phyloP scores from a whole-genome alignment of 2,329 filamentous ascomycete genomes.

The Fusarium proliferatum region DNA sequence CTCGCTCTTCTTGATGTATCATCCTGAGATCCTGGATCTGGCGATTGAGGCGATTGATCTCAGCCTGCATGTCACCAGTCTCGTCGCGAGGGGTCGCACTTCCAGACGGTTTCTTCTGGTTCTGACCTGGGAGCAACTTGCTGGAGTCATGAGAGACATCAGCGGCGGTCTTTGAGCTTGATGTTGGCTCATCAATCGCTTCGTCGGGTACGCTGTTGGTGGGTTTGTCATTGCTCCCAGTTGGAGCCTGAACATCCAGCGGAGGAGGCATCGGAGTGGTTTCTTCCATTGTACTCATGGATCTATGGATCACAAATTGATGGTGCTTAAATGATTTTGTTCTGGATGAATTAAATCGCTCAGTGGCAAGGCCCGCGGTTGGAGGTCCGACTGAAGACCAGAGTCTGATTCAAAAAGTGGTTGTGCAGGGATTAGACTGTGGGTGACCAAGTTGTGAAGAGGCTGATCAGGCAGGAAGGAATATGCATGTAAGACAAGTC shows the following conservation, averaged over 20 bases:
- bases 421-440: background rate
- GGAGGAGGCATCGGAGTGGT: background rate
- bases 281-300: background rate
- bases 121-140: background rate
- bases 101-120: background rate
- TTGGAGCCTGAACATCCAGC: background rate
- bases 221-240: background rate
- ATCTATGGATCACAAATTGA: no score
- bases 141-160: no score
- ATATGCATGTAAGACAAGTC: background rate
- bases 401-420: background rate
- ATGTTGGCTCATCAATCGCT: fast-evolving
- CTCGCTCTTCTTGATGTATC: background rate
- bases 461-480: background rate
- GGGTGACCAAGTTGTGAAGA: background rate
- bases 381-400: no score
- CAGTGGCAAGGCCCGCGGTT: background rate
- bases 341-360: background rate
- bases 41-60: background rate
- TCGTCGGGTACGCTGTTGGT: no score
- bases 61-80: background rate
- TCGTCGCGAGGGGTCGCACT: background rate
- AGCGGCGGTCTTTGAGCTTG: fast-evolving
- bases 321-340: no score
- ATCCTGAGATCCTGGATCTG: background rate